These are phyloP conservation scores for Mycena sanguinolenta DNA, from an alignment of 768 basidiomycete species.

Conservation along the genomic window DNA sequence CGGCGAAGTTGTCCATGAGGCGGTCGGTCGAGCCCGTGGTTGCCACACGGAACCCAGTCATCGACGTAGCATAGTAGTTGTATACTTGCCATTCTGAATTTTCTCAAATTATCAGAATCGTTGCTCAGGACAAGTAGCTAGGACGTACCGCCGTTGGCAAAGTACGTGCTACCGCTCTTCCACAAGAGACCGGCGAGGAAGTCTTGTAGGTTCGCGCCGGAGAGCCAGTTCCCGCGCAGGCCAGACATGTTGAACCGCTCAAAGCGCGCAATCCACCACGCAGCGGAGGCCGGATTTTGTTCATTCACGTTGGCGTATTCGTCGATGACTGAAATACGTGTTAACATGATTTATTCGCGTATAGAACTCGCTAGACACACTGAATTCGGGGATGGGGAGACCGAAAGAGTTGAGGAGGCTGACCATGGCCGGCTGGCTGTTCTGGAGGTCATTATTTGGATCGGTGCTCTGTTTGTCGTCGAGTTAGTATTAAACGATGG, in stretches of 20 bases:
- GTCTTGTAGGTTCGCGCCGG: constrained; percentile 37
- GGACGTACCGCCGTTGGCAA: constrained; percentile 35
- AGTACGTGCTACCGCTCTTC: constrained; percentile 41
- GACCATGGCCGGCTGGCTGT: constrained; percentile 37
- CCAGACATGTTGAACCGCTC: constrained; percentile 40
- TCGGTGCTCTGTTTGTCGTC: constrained; percentile 34
- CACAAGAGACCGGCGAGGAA: constrained; percentile 36
- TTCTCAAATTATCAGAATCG: not conserved
- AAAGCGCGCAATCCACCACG: constrained; percentile 41
- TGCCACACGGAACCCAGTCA: constrained; percentile 38
- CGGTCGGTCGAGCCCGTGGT: constrained; percentile 39
- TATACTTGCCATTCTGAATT: constrained; percentile 39
- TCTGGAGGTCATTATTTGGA: constrained; percentile 37
- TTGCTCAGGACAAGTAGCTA: not conserved
- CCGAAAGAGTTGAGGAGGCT: constrained; percentile 34
- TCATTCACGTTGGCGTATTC: constrained; percentile 38
- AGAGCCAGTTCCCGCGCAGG: constrained; percentile 40
- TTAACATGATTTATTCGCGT: not conserved
- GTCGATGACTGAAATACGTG: constrained; percentile 36
- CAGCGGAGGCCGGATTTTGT: constrained; percentile 36
- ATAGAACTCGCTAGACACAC: constrained; percentile 19
- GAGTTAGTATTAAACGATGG: too few species aligned
- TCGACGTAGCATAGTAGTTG: constrained; percentile 40
- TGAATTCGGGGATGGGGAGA: constrained; percentile 31
- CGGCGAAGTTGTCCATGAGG: constrained; percentile 40